Evolutionary conservation across 2,329 filamentous ascomycete genomes (phyloP).

Genomic region (Alternaria hordeiaustralica): DNA sequence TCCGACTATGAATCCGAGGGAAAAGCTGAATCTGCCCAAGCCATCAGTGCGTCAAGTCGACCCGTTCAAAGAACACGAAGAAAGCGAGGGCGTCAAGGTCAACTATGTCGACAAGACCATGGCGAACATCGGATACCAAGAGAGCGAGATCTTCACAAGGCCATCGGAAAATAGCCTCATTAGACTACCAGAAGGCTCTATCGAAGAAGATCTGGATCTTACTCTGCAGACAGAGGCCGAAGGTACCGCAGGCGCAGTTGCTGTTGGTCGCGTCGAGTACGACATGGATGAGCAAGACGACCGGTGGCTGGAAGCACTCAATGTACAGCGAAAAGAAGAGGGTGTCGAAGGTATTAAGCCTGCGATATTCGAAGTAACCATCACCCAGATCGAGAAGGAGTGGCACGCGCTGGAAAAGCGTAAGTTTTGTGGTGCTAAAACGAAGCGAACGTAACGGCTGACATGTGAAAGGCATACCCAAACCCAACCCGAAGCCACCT

Average conservation of each 20-base stretch:
- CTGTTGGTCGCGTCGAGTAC: conserved; percentile 87
- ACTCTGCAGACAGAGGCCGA: conserved; percentile 67
- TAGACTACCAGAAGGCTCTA: conserved; percentile 65
- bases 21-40: conserved; percentile 77
- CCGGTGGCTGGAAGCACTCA: conserved; percentile 89
- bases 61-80: conserved; percentile 80
- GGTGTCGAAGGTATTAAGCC: conserved; percentile 85
- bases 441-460: conserved; percentile 2
- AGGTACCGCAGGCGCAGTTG: conserved; percentile 56
- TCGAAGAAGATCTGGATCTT: conserved; percentile 69
- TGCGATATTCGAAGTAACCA: conserved; percentile 94
- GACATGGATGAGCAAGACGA: conserved; percentile 99
- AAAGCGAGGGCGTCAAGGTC: conserved; percentile 81
- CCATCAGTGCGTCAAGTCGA: conserved; percentile 79
- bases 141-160: conserved; percentile 86
- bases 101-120: conserved; percentile 96
- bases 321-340: conserved; percentile 74
- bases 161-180: conserved; percentile 72
- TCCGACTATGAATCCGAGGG: conserved; percentile 79
- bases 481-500: conserved; percentile 93
- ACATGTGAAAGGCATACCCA: conserved; percentile 70
- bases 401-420: conserved; percentile 96
- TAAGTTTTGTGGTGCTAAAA: conserved; percentile 25
- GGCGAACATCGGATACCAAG: conserved; percentile 95
- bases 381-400: conserved; percentile 98